A percentile compares a stretch with the other conserved stretches of the same genome.
phyloP scores from a whole-genome alignment of 2,329 filamentous ascomycete genomes.

The Monosporascus sp. region DNA sequence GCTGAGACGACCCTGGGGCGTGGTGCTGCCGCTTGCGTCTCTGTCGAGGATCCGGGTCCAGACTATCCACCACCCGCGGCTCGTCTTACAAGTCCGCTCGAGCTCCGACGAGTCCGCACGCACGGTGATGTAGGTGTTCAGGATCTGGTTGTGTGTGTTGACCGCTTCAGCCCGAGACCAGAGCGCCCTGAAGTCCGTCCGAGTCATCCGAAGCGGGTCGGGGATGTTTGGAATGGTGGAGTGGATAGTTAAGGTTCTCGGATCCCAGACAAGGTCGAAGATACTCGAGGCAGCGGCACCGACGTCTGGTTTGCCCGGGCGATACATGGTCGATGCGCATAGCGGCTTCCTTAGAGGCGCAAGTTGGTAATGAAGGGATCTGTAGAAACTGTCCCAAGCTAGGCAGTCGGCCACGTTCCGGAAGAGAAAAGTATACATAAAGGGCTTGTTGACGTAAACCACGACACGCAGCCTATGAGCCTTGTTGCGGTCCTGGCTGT shows the following conservation, averaged over 20 bases:
- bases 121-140: constrained; percentile 50
- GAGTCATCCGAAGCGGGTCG: constrained; percentile 31
- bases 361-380: constrained; percentile 57
- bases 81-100: constrained; percentile 62
- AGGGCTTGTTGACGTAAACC: constrained; percentile 69
- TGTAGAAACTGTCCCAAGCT: constrained; percentile 51
- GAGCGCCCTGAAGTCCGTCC: constrained; percentile 19
- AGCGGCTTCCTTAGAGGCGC: constrained; percentile 54
- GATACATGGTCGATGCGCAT: constrained; percentile 51
- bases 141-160: constrained; percentile 60
- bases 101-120: constrained; percentile 39
- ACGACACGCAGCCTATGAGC: constrained; percentile 60
- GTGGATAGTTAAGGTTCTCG: constrained; percentile 49
- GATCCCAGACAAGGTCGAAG: constrained; percentile 61
- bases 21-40: constrained; percentile 1
- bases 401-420: constrained; percentile 54
- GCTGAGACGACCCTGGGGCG: not conserved
- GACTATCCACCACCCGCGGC: constrained; percentile 65
- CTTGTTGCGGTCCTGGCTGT: constrained; percentile 50
- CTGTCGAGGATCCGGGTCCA: constrained; percentile 53
- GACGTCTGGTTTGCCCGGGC: constrained; percentile 44
- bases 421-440: constrained; percentile 75
- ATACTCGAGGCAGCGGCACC: constrained; percentile 38
- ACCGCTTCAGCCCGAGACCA: constrained; percentile 62
- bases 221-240: constrained; percentile 66